Base-by-base conservation (phyloP, 163 green algal species). In the Picocystis sp. region DNA sequence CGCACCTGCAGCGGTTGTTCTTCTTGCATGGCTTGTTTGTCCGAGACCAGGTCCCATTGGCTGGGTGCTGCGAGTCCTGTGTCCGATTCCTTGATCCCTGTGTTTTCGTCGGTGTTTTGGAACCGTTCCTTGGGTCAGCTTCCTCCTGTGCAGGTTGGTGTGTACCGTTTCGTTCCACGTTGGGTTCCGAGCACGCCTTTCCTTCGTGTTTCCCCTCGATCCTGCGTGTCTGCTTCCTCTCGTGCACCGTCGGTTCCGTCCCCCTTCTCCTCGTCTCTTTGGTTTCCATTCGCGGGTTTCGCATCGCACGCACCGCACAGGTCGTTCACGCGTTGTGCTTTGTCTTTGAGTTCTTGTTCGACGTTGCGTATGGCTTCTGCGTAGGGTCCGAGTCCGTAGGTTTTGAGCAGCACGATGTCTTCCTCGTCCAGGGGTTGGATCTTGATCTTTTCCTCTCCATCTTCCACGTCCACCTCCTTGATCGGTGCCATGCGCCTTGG, bases 21-120 rank as follows among this genome's bases (percentile, higher is more conserved):
- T 65, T 95, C 86, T 63, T 94, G 83, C 81, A 94, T 89, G 69
- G 89, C 84, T 71, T 99, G 91, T 74, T 96, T 98, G 76, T 99
- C 91, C 8, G 81, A 88, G 21, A 96, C 86, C 29, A 98, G 67
- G 71, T 99, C 91, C 91, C 91, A 98, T 35, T 92, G 77, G 29
- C 72, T 88, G 15, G 91, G 90, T 22, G 85, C 78, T n/a, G 87
- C 81, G 22, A 99, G 71, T 2, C 91, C 91, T 0, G 91, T 99
- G 67, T 98, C 91, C 13, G 75, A 92, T 73, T 99, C 91, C 70
- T 98, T 98, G 41, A 99, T 81, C 17, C 89, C 60, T 71, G 52
- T 45, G 45, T 50, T 3, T 22, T 23, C n/a, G n/a, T 52, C 29
- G 29, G 8, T 8, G 29, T 8, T 3, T 38, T 38, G 5, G 29